Evolutionary conservation across 805 yeast genomes (phyloP), one percentile per base, ranked within the genome.

Genomic region (Zygosaccharomyces bailii): DNA sequence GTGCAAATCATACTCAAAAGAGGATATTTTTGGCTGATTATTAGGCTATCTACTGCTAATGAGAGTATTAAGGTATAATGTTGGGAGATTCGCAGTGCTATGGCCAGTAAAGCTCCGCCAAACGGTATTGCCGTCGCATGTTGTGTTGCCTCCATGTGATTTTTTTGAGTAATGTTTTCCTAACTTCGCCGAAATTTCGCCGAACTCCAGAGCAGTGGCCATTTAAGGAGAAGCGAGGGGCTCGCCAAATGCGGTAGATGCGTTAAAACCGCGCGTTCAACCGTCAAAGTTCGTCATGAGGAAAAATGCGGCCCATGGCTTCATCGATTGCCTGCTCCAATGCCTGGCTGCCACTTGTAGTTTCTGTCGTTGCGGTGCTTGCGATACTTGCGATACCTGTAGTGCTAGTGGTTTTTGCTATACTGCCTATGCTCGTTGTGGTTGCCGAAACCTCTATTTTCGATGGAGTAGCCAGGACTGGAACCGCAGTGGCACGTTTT

Each of bases 241-340:
- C 14, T 27, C 5, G 14, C 31, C 14, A 16, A 8, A 27, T 27
- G 31, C 31, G 31, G 31, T 27, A 27, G 7, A 8, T n/a, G 21
- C 14, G 21, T 16, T 25, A 5, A 10, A 37, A 29, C 33, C 32
- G 30, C 30, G 30, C 27, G 30, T 25, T 11, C 19, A 11, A 35
- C 21, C 14, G 16, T 37, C 43, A 48, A 14, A 50, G 49, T 27
- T 59, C 62, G 30, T 57, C 61, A 39, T 59, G 62, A 7, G 51
- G 11, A 4, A 57, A 38, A 7, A 59, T 52, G 21, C 61, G 48
- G 42, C 45, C 50, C 55, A 59, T 53, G 13, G 61, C 63, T 11
- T 56, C 60, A 36, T 53, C 43, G 9, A 59, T 61, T 1, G 57
- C 61, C 3, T 47, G 45, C 23, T 52, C 57, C 17, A 52, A 39